Evolutionary conservation across 352 stramenopile species (phyloP).

Genomic region (Phytophthora rubi): DNA sequence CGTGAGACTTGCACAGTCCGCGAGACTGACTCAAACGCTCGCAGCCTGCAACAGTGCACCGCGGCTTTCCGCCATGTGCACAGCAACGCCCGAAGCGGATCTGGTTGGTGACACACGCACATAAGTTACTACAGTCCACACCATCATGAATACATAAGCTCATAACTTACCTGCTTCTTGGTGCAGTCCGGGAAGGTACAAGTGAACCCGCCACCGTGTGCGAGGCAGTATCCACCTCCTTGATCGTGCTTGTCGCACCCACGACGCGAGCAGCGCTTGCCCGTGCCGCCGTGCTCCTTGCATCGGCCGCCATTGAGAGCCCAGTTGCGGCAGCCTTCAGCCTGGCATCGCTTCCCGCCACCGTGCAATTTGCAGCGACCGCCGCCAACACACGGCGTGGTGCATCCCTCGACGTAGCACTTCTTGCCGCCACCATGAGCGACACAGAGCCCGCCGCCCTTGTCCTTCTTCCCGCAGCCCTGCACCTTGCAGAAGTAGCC

Average conservation of each 20-base stretch:
- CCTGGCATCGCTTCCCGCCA: slow-evolving; percentile 63
- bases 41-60: slow-evolving; percentile 70
- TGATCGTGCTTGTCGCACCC: slow-evolving; percentile 84
- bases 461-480: slow-evolving; percentile 85
- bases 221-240: slow-evolving; percentile 76
- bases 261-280: slow-evolving; percentile 67
- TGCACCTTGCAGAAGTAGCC: slow-evolving; percentile 82
- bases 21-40: slow-evolving; percentile 67
- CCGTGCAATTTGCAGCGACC: slow-evolving; percentile 75
- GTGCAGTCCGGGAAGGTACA: slow-evolving; percentile 71
- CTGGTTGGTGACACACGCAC: slow-evolving; percentile 18
- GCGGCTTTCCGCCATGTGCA: slow-evolving; percentile 76
- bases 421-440: slow-evolving; percentile 84
- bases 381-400: slow-evolving; percentile 73
- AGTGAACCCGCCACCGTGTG: slow-evolving; percentile 75
- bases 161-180: slow-evolving; percentile 73
- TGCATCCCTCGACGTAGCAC: slow-evolving; percentile 74
- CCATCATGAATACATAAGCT: neutral
- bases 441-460: slow-evolving; percentile 80
- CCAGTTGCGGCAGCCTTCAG: slow-evolving; percentile 60
- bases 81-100: slow-evolving; percentile 79
- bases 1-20: slow-evolving; percentile 83
- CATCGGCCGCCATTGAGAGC: slow-evolving; percentile 73
- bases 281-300: slow-evolving; percentile 76
- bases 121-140: slow-evolving; percentile 14